phyloP scores from a whole-genome alignment of 2,329 filamentous ascomycete species.

The Passalora sequoiae region DNA sequence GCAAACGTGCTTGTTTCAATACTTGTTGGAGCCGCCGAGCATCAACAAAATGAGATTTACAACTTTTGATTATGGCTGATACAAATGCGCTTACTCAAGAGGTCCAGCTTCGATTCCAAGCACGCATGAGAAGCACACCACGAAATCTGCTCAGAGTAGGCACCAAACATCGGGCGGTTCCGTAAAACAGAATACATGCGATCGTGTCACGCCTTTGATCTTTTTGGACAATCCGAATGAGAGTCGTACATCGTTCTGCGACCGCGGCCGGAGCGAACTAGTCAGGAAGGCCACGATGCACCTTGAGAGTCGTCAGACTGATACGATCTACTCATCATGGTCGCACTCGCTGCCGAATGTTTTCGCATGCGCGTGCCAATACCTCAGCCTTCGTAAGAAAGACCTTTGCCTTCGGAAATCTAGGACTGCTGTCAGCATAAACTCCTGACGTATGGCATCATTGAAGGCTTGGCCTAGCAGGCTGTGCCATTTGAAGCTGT shows the following conservation, averaged over 20 bases:
- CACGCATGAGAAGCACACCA: no score
- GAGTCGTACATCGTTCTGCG: neutral
- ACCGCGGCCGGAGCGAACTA: neutral
- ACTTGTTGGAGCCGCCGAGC: no score
- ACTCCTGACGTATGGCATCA: neutral
- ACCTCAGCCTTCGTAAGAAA: neutral
- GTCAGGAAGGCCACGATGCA: neutral
- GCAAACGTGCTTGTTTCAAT: no score
- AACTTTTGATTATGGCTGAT: no score
- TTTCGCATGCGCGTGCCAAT: neutral
- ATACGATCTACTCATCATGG: neutral
- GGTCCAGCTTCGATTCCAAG: no score
- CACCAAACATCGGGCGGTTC: neutral
- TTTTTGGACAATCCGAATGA: neutral
- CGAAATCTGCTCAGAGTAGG: no score
- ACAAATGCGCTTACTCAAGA: no score
- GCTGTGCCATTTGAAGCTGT: neutral
- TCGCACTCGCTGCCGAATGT: neutral
- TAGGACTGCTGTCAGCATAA: neutral
- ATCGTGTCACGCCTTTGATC: neutral
- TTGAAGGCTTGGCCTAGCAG: neutral
- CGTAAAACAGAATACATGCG: neutral
- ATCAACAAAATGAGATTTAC: no score
- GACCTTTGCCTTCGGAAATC: neutral
- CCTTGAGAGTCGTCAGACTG: neutral